Percentiles rank a stretch among this genome's conserved stretches.
Conservation (phyloP, 768 basidiomycete genomes). For the Podaxis rugospora region DNA sequence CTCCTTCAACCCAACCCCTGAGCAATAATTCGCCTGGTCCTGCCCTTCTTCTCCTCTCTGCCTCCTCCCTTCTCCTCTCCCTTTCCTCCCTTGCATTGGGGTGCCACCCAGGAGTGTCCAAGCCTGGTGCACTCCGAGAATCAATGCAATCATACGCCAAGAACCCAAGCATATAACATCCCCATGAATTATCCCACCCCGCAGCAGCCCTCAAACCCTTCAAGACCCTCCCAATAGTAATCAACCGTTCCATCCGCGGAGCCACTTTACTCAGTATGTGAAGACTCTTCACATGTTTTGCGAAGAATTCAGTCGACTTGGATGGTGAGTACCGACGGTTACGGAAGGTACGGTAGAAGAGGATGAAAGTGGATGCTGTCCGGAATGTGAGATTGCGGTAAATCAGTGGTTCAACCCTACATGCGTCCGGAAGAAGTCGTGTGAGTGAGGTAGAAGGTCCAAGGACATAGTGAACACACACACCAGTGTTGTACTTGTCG, state of each 20-base stretch:
- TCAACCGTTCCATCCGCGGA: neutral
- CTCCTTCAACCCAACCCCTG: neutral
- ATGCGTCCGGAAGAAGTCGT: neutral
- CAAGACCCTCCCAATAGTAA: neutral
- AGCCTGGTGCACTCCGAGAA: too few species aligned
- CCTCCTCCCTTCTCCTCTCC: neutral
- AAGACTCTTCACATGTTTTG: slow-evolving; percentile 1
- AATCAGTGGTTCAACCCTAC: slow-evolving; percentile 8
- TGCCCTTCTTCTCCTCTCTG: neutral
- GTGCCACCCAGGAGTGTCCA: neutral
- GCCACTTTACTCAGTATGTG: neutral
- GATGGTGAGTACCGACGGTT: neutral
- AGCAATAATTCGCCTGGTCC: neutral
- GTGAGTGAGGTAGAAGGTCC: neutral
- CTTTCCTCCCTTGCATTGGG: neutral
- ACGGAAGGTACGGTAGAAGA: slow-evolving; percentile 8
- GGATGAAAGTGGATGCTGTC: neutral
- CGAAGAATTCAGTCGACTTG: slow-evolving; percentile 4
- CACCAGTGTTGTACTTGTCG: slow-evolving; percentile 8
- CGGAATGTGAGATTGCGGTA: slow-evolving; percentile 4
- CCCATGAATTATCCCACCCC: slow-evolving; percentile 7
- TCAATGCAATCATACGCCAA: neutral
- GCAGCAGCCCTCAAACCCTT: neutral
- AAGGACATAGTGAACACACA: neutral
- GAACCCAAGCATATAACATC: neutral